phyloP scores from a whole-genome alignment of 176 grass and related monocot species.

The Oryza coarctata region DNA sequence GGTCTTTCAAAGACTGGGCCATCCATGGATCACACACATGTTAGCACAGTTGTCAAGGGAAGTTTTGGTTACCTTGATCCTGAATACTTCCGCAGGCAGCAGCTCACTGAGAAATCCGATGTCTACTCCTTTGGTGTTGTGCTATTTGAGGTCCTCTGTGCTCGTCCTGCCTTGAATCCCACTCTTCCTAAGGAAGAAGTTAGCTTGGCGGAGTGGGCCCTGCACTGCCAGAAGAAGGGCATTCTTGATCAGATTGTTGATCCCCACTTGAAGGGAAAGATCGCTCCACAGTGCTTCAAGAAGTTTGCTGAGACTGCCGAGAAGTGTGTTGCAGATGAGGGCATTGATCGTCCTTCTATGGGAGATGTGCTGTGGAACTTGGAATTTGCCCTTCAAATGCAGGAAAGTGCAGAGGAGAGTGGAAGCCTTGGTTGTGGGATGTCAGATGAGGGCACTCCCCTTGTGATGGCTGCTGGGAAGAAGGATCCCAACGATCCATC shows the following conservation, averaged over 20 bases:
- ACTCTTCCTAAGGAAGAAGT: constrained; percentile 90
- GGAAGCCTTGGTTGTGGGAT: constrained; percentile 66
- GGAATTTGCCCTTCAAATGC: constrained; percentile 91
- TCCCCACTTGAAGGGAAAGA: constrained; percentile 79
- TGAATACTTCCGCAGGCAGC: constrained; percentile 91
- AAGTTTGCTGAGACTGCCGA: constrained; percentile 95
- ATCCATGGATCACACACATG: constrained; percentile 87
- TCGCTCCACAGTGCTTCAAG: constrained; percentile 81
- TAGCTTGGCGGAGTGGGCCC: constrained; percentile 93
- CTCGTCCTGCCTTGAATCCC: constrained; percentile 79
- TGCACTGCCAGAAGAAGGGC: constrained; percentile 93
- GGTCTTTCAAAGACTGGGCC: constrained; percentile 93
- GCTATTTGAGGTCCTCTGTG: constrained; percentile 91
- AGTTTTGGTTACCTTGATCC: constrained; percentile 97
- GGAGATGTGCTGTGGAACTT: constrained; percentile 98
- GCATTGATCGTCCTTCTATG: constrained; percentile 83
- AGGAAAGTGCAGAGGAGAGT: constrained; percentile 71
- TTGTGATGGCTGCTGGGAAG: constrained; percentile 58
- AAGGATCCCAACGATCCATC: constrained; percentile 70
- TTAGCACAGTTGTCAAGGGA: constrained; percentile 96
- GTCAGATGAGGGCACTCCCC: constrained; percentile 57
- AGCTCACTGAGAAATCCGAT: constrained; percentile 95
- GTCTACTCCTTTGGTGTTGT: constrained; percentile 96
- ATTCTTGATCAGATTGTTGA: constrained; percentile 86
- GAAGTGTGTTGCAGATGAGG: constrained; percentile 84